Base-by-base conservation (phyloP, 2,329 filamentous ascomycete genomes). In the Epichloe gansuensis region DNA sequence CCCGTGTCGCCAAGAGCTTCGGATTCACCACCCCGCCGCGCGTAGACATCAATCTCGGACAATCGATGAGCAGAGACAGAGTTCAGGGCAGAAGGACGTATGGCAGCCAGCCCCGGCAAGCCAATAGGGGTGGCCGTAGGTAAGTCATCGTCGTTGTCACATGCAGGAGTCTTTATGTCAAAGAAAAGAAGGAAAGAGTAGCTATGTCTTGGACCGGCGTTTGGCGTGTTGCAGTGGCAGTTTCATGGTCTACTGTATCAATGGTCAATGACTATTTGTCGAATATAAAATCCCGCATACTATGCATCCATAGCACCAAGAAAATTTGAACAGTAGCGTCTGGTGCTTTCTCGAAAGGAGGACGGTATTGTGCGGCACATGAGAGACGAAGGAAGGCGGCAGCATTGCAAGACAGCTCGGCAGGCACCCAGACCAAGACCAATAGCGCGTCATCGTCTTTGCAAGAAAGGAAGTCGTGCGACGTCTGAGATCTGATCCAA, bases 1-100 rank as follows among this genome's bases (percentile, higher is more conserved):
- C 85, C 62, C 91, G 91, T 72, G 82, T 94, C 9, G 86, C 88
- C 46, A 91, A 88, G 75, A 81, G 82, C 60, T 94, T 93, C 64
- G 88, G 88, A 0, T 94, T 94, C 70, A 70, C 77, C 4, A 81
- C 83, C 5, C 87, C 88, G 43, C 88, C 88, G 3, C 75, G 87
- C 46, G 85, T 94, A n/a, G 88, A 94, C 63, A 86, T 94, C 59
- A 80, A 80, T 41, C 73, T 94, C n/a, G 88, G 87, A 0, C 81
- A 86, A n/a, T 88, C 87, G 64, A 78, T 91, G 81, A 78, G 81
- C 62, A 75, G 82, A 58, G 82, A 85, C 57, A 87, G 85, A 72
- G 78, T 75, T 58, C 67, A 80, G 59, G 77, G 80, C 52, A 78
- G 80, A 45, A 73, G 88, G 64, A 75, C 79, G 45, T 93, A 91